Evolutionary conservation across 2,329 filamentous ascomycete genomes (phyloP).

Genomic region (Neopestalotiopsis rosae): DNA sequence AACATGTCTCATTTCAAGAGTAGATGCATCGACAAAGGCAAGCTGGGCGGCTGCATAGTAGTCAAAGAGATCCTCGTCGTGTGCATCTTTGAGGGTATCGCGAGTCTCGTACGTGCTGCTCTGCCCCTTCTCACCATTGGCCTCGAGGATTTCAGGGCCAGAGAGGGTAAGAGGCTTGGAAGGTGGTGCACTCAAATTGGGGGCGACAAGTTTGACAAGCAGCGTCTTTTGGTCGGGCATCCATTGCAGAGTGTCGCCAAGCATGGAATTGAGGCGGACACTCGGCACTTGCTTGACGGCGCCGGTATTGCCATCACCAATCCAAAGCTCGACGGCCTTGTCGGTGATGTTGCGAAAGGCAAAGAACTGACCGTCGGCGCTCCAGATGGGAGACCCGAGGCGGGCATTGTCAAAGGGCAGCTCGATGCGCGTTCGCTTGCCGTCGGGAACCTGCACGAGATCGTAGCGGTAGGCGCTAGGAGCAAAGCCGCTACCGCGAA

Average conservation of each 20-base stretch:
- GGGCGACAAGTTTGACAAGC: neutral
- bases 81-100: neutral
- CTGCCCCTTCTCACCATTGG: neutral
- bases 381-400: neutral
- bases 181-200: neutral
- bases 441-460: slow-evolving; percentile 9
- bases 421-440: neutral
- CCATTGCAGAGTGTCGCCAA: slow-evolving; percentile 5
- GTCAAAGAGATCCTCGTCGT: slow-evolving; percentile 12
- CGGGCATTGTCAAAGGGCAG: neutral
- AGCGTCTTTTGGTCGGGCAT: slow-evolving; percentile 11
- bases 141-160: neutral
- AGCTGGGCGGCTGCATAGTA: slow-evolving; percentile 9
- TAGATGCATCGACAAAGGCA: slow-evolving; percentile 1
- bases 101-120: slow-evolving; percentile 11
- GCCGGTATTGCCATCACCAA: slow-evolving; percentile 5
- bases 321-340: slow-evolving; percentile 4
- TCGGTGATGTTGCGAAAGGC: neutral
- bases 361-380: neutral
- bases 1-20: neutral
- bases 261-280: slow-evolving; percentile 9
- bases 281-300: neutral
- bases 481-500: neutral
- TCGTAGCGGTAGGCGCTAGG: slow-evolving; percentile 5
- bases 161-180: neutral